These are phyloP conservation scores for Durio zibethinus DNA, from an alignment of 345 rosid genomes.

Conservation along the genomic window DNA sequence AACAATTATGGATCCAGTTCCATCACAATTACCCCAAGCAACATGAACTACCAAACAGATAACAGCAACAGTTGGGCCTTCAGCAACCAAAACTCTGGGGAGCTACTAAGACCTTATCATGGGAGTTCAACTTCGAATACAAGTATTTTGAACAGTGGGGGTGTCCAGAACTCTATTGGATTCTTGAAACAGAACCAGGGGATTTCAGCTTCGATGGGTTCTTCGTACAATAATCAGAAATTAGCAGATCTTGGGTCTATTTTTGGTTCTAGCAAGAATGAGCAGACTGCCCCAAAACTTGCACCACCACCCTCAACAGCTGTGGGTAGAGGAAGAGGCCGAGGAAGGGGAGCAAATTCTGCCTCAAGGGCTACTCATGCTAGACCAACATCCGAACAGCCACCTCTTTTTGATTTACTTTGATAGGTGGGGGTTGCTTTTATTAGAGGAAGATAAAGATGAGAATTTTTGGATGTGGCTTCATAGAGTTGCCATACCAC, in stretches of 20 bases:
- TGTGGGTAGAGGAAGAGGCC: constrained; percentile 78
- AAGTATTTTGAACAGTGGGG: constrained; percentile 28
- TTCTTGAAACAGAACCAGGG: constrained; percentile 58
- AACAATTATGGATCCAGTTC: constrained; percentile 29
- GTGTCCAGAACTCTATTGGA: constrained; percentile 44
- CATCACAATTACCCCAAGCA: constrained; percentile 24
- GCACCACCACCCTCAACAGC: constrained; percentile 85
- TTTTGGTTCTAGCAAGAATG: constrained; percentile 59
- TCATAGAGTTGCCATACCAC: constrained; percentile 2
- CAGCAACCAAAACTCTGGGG: constrained; percentile 35
- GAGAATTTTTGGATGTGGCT: constrained; percentile 4
- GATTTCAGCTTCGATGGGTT: constrained; percentile 27
- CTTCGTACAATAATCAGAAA: constrained; percentile 44
- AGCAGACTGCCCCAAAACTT: constrained; percentile 59
- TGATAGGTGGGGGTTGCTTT: constrained; percentile 20
- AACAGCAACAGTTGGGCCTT: constrained; percentile 52
- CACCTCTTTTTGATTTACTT: constrained; percentile 71
- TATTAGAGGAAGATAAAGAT: not conserved
- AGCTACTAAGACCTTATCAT: constrained; percentile 39
- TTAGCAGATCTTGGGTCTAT: constrained; percentile 64
- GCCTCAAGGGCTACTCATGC: constrained; percentile 37
- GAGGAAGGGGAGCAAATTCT: constrained; percentile 43
- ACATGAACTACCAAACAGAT: constrained; percentile 27
- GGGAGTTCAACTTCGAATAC: constrained; percentile 33
- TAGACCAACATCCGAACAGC: constrained; percentile 50